A percentile compares a stretch with the other conserved stretches of the same genome.
Conservation (phyloP, 192 early-diverging fungal genomes). For the Phycomyces blakesleeanus region DNA sequence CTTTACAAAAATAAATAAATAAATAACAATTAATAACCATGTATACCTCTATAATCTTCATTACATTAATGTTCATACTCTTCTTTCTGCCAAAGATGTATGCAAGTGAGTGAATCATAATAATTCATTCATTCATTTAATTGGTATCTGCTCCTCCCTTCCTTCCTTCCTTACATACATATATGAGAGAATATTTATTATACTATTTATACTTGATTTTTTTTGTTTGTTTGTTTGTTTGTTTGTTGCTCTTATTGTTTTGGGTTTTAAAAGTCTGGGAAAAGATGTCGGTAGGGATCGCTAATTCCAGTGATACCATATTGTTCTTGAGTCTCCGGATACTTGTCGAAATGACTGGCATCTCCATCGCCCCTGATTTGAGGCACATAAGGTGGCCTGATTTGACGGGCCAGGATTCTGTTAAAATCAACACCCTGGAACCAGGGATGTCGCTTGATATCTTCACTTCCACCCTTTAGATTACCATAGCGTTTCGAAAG, state of each 20-base stretch:
- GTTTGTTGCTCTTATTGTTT: too few species aligned
- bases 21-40: too few species aligned
- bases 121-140: too few species aligned
- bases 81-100: too few species aligned
- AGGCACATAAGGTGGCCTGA: slow-evolving; percentile 56
- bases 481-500: slow-evolving; percentile 78
- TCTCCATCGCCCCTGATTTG: slow-evolving; percentile 50
- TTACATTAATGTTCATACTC: too few species aligned
- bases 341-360: slow-evolving; percentile 54
- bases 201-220: too few species aligned
- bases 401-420: slow-evolving; percentile 46
- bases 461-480: slow-evolving; percentile 63
- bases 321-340: slow-evolving; percentile 46
- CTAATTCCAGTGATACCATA: slow-evolving; percentile 38
- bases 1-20: too few species aligned
- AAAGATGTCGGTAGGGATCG: slow-evolving; percentile 39
- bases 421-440: slow-evolving; percentile 64
- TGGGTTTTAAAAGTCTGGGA: slow-evolving; percentile 42
- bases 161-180: not conserved
- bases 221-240: too few species aligned
- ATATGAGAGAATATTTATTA: not conserved
- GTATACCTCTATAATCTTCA: too few species aligned
- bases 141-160: too few species aligned
- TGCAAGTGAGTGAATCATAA: too few species aligned
- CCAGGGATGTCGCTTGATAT: slow-evolving; percentile 65